Percentiles rank a stretch among this genome's conserved stretches.
Conservation (phyloP, 192 early-diverging fungal species). For the Umbelopsis sp. region DNA sequence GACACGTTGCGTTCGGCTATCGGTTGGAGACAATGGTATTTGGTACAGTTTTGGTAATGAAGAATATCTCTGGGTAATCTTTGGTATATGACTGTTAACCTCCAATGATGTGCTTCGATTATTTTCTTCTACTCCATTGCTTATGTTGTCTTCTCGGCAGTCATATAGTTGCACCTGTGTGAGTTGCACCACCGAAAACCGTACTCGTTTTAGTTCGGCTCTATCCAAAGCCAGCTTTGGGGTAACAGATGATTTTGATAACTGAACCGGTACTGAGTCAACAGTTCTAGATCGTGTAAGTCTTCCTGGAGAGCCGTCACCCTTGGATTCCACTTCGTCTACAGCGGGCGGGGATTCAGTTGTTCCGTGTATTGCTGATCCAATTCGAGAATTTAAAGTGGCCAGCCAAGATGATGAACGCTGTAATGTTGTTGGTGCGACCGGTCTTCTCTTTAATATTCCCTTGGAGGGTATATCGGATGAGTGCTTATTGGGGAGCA, state of each 20-base stretch:
- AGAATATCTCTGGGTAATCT: background rate
- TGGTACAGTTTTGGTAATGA: background rate
- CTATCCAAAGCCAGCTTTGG: conserved; percentile 19
- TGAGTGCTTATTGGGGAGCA: background rate
- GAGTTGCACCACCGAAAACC: conserved; percentile 54
- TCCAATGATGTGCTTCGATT: background rate
- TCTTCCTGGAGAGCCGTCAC: background rate
- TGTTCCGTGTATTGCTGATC: background rate
- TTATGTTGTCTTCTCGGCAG: background rate
- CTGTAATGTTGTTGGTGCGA: background rate
- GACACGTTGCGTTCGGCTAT: background rate
- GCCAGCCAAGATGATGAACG: conserved; percentile 13
- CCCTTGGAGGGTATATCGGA: background rate
- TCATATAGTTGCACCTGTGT: conserved; percentile 11
- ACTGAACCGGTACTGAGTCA: background rate
- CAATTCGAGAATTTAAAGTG: conserved; percentile 2
- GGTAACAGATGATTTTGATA: background rate
- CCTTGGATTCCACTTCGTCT: background rate
- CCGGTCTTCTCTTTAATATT: background rate
- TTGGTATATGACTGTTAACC: background rate
- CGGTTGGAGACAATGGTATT: background rate
- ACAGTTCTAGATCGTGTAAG: background rate
- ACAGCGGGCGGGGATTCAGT: background rate
- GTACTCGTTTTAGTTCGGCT: conserved; percentile 48
- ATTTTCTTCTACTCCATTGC: background rate